phyloP scores from a whole-genome alignment of 352 stramenopile genomes.

The Nannochloropsis limnetica region DNA sequence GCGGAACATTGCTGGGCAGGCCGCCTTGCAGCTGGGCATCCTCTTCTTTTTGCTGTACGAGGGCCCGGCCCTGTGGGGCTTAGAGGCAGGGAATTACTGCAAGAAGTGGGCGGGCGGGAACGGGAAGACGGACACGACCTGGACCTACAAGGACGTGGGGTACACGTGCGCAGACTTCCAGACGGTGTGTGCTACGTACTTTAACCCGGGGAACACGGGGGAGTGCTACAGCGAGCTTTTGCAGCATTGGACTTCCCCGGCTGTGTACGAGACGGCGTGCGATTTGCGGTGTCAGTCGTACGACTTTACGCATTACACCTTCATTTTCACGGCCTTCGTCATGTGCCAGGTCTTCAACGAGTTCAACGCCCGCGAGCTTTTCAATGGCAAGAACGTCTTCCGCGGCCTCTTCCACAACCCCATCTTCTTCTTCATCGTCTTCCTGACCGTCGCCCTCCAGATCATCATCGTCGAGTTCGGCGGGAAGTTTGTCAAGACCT shows the following conservation, averaged over 20 bases:
- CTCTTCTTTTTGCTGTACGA: slow-evolving; percentile 64
- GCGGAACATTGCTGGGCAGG: slow-evolving; percentile 74
- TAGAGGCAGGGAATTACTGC: slow-evolving; percentile 42
- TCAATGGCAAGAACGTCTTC: slow-evolving; percentile 89
- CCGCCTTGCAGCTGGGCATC: slow-evolving; percentile 65
- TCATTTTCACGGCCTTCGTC: slow-evolving; percentile 84
- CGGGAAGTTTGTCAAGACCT: slow-evolving; percentile 64
- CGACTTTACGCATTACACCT: slow-evolving; percentile 64
- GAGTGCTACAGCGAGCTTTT: slow-evolving; percentile 14
- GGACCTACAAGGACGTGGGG: slow-evolving; percentile 39
- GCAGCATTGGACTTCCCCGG: neutral
- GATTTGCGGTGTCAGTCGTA: slow-evolving; percentile 38
- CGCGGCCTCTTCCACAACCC: slow-evolving; percentile 73
- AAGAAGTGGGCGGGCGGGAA: slow-evolving; percentile 37
- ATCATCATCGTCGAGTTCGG: slow-evolving; percentile 86
- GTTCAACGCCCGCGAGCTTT: slow-evolving; percentile 74
- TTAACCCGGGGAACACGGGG: neutral
- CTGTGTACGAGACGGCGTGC: neutral
- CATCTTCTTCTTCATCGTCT: slow-evolving; percentile 78
- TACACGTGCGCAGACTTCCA: slow-evolving; percentile 38
- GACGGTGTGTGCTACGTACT: slow-evolving; percentile 40
- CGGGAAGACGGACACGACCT: neutral
- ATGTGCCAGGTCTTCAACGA: slow-evolving; percentile 76
- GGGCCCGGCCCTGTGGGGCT: slow-evolving; percentile 32
- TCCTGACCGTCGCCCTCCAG: slow-evolving; percentile 71